Evolutionary conservation across 129 eudicot genomes (phyloP), one percentile per base, ranked within the genome.

Genomic region (Flaveria ramosissima): DNA sequence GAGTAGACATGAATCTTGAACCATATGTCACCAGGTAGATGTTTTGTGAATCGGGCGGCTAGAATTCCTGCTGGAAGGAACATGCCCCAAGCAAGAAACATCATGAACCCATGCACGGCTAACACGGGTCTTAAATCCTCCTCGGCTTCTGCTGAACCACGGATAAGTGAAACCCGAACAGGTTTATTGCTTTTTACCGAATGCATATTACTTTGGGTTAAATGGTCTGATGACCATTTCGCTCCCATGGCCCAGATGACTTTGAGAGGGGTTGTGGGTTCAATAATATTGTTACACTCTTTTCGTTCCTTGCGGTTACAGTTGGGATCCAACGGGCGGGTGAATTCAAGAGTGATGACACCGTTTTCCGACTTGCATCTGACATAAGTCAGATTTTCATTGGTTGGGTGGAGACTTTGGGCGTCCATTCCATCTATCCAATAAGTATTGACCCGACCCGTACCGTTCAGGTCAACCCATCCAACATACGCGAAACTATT

Each of bases 171-270:
- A 78, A 94, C 96, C 47, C 96, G 91, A 36, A 94, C 89, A 3
- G 96, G 96, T 56, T 88, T 83, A 63, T 84, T 91, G 77, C 98
- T 91, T 59, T 91, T 88, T 7, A 83, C 88, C 2, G 86, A 94
- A 82, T 94, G 98, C 97, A 94, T 89, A 77, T 91, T 94, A 72
- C 90, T 80, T 79, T 87, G 96, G 46, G 82, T 94, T 65, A 94
- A 81, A 71, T 86, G 87, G 72, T 87, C 89, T 6, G 72, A 75
- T 7, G 98, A 90, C 97, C 98, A 91, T 73, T 83, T 87, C 17
- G 97, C 87, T 41, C 98, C 98, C 97, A 91, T 91, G 53, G 98
- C 98, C 98, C 97, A 94, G 27, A 94, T 82, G 43, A 94, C 93
- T 78, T 86, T 91, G 15, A 93, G 82, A 77, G 98, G 98, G 52